Base-by-base conservation (phyloP, 495 filamentous ascomycete species). In the Neurospora hispaniola region DNA sequence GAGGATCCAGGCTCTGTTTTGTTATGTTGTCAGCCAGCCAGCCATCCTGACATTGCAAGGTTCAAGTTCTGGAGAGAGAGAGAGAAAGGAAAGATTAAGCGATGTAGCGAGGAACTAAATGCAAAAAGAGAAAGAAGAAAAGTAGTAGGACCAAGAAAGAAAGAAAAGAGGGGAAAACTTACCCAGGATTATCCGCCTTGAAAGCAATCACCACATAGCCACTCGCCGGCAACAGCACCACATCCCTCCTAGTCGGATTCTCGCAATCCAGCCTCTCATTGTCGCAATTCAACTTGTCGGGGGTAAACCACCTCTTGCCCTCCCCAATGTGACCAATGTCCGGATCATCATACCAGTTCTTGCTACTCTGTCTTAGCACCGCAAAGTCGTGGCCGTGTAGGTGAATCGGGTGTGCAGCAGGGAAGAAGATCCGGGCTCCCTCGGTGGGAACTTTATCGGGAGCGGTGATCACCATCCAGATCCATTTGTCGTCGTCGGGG, bases 341-440 rank as follows among this genome's bases (percentile, higher is more conserved):
- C 8, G 16, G 38, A 20, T 74, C 73, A 10, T 54, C 42, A 41
- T 75, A 73, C 68, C 66, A 73, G 27, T 71, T 69, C 9, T 71
- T 77, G n/a, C 23, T 48, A 40, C 73, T 69, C 31, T 72, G 73
- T 10, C 81, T 78, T 16, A 90, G 77, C 31, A 90, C 80, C 69
- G 78, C 79, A 81, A 90, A 90, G 75, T 90, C 84, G 76, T 90
- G 84, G 0, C 87, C 87, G 75, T 88, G 84, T 2, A 90, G 79
- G 74, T 89, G 85, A 69, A 87, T 85, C 38, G 86, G 86, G 54
- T 83, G 87, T 0, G 71, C 71, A 20, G 70, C 71, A 18, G 73
- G 73, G 70, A 73, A 69, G 69, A 73, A 73, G 69, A 69, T 71
- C 0, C 71, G 4, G 0, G 16, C 54, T 0, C 42, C 69, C 11